Evolutionary conservation across 2,329 filamentous ascomycete species (phyloP).

Genomic region (Scleromitrula shiraiana): DNA sequence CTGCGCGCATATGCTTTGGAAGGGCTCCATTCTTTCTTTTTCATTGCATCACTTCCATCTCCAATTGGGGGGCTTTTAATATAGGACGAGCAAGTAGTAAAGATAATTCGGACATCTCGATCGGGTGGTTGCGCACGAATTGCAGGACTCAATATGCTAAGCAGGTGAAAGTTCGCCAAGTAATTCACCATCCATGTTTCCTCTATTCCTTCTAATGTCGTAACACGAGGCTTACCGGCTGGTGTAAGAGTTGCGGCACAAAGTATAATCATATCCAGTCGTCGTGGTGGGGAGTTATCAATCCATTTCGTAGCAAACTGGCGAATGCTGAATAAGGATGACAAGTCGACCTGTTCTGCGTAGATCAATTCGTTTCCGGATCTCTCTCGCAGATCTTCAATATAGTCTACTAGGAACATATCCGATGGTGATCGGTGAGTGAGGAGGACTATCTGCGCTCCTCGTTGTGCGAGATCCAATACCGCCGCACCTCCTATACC

Average conservation of each 20-base stretch:
- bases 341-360: constrained; percentile 86
- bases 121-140: constrained; percentile 87
- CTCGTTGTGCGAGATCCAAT: constrained; percentile 65
- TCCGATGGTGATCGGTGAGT: constrained; percentile 76
- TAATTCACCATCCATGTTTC: constrained; percentile 93
- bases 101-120: constrained; percentile 80
- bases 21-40: constrained; percentile 46
- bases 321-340: constrained; percentile 82
- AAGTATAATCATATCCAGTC: constrained; percentile 84
- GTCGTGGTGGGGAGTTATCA: constrained; percentile 81
- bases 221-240: constrained; percentile 47
- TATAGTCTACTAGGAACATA: constrained; percentile 84
- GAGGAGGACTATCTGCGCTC: constrained; percentile 85
- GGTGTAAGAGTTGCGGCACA: constrained; percentile 75
- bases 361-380: constrained; percentile 85
- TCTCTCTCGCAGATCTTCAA: constrained; percentile 72
- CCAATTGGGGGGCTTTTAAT: constrained; percentile 64
- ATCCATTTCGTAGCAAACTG: constrained; percentile 97
- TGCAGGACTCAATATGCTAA: constrained; percentile 85
- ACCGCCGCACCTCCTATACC: constrained; percentile 79
- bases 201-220: constrained; percentile 75
- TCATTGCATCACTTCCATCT: constrained; percentile 37
- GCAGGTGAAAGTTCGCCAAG: constrained; percentile 87
- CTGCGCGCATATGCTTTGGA: constrained; percentile 53
- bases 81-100: constrained; percentile 83